phyloP scores from a whole-genome alignment of 1,284 basidiomycete genomes.

The Abortiporus biennis region DNA sequence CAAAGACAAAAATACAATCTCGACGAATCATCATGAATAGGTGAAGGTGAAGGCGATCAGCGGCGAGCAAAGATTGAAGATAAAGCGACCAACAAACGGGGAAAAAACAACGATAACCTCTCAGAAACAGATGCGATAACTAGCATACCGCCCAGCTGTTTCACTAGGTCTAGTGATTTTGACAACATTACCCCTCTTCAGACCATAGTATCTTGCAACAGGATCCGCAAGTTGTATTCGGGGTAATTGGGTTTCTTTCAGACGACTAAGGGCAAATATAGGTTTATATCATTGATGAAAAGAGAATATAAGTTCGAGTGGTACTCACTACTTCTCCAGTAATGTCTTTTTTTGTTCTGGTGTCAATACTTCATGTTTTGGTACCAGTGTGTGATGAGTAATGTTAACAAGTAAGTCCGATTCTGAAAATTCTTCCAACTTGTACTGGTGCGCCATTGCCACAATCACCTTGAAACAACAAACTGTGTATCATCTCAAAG shows the following conservation, averaged over 20 bases:
- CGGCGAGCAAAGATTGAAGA: not conserved
- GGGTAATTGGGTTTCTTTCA: slow-evolving; percentile 97
- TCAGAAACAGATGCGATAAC: slow-evolving; percentile 85
- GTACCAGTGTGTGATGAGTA: slow-evolving; percentile 92
- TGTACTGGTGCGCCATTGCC: slow-evolving; percentile 82
- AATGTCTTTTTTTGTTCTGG: slow-evolving; percentile 85
- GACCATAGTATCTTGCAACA: slow-evolving; percentile 95
- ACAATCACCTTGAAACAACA: slow-evolving; percentile 67
- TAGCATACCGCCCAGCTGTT: slow-evolving; percentile 93
- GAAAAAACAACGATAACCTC: slow-evolving; percentile 8
- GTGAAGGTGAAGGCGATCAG: not conserved
- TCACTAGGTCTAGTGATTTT: slow-evolving; percentile 97
- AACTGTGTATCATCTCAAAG: not conserved
- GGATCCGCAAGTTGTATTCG: slow-evolving; percentile 96
- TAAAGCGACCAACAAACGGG: not conserved
- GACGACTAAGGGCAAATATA: slow-evolving; percentile 52
- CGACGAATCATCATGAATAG: not conserved
- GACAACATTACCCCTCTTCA: slow-evolving; percentile 93
- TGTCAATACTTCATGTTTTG: slow-evolving; percentile 86
- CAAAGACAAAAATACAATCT: not conserved
- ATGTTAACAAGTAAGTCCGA: slow-evolving; percentile 97
- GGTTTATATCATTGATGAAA: slow-evolving; percentile 9
- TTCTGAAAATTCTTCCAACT: slow-evolving; percentile 95
- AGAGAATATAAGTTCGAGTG: not conserved
- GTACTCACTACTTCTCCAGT: slow-evolving; percentile 87